Base-by-base conservation (phyloP, 2,329 filamentous ascomycete genomes). In the Trichoderma brevicompactum region DNA sequence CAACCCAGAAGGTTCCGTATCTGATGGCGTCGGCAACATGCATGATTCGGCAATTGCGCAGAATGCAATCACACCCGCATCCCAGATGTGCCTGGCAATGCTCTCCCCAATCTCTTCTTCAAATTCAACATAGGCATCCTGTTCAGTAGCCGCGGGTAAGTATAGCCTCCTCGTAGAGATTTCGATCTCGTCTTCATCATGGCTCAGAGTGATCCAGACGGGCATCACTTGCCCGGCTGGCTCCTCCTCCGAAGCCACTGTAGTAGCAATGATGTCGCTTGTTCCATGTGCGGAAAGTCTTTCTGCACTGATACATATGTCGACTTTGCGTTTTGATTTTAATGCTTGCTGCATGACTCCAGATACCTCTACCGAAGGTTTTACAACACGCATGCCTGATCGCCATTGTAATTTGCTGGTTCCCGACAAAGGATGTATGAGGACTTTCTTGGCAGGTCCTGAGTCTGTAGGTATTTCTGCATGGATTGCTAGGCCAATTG, bases 41-140 rank as follows among this genome's bases (percentile, higher is more conserved):
- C 73, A 72, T 3, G 72, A 71, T 12, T 72, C 74, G 5, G 72
- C 73, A 34, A 79, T 70, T 46, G 73, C 73, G 28, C 75, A 75
- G 17, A 77, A 69, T 1, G 81, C 79, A 6, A 83, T 76, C 9
- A 87, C 75, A 0, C 85, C 85, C 1, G 80, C 84, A 60, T 87
- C 85, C 85, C 85, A 87, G 6, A 87, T 77, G 66, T 87, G 85
- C 2, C 85, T 80, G 0, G 85, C 84, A 63, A 87, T 87, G 70
- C 83, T 86, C 74, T 87, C 84, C 13, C 84, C 85, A 9, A 87
- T 80, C 60, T 86, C 83, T 66, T 87, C 85, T 61, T 84, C 81
- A 5, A 87, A 74, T 34, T 80, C 76, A 7, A 85, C 67, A 9
- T 68, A 69, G 0, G 73, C 69, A 2, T 72, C 52, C 15, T 68